phyloP scores from a whole-genome alignment of 2,329 filamentous ascomycete genomes.

The Fusarium subtropicale region DNA sequence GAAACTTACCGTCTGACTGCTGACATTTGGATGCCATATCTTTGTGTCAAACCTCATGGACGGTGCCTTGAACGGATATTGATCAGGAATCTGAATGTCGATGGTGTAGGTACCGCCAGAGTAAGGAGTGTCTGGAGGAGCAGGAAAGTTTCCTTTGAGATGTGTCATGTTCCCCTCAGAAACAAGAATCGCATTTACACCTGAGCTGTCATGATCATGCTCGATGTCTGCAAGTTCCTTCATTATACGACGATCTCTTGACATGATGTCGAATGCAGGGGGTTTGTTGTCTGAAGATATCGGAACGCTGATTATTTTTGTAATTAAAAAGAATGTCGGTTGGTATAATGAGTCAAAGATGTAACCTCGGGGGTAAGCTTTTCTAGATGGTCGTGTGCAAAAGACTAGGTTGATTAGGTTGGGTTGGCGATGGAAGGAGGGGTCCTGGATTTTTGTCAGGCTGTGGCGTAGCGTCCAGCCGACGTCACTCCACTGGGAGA shows the following conservation, averaged over 20 bases:
- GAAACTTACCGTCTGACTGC: conserved; percentile 83
- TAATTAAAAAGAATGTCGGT: background rate
- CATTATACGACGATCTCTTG: conserved; percentile 68
- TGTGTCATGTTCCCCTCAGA: conserved; percentile 80
- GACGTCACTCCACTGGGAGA: conserved; percentile 38
- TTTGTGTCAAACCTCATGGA: conserved; percentile 91
- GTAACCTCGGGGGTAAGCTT: conserved; percentile 10
- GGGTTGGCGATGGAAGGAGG: conserved; percentile 20
- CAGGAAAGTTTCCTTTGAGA: conserved; percentile 84
- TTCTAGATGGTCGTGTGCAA: conserved; percentile 28
- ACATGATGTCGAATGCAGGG: conserved; percentile 56
- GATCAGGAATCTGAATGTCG: conserved; percentile 86
- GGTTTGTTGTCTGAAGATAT: background rate
- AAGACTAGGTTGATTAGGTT: conserved; percentile 12
- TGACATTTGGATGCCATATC: conserved; percentile 98
- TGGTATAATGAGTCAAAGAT: conserved; percentile 2
- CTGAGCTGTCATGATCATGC: conserved; percentile 77
- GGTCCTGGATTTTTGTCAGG: conserved; percentile 31
- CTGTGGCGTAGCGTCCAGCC: conserved; percentile 18
- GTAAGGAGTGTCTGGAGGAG: conserved; percentile 93
- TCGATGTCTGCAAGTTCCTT: conserved; percentile 84
- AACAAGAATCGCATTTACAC: conserved; percentile 76
- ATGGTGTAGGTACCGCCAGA: conserved; percentile 85
- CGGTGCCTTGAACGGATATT: conserved; percentile 94
- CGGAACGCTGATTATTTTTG: background rate